Base-by-base conservation (phyloP, 768 basidiomycete species). In the Boletus rubescentipes region DNA sequence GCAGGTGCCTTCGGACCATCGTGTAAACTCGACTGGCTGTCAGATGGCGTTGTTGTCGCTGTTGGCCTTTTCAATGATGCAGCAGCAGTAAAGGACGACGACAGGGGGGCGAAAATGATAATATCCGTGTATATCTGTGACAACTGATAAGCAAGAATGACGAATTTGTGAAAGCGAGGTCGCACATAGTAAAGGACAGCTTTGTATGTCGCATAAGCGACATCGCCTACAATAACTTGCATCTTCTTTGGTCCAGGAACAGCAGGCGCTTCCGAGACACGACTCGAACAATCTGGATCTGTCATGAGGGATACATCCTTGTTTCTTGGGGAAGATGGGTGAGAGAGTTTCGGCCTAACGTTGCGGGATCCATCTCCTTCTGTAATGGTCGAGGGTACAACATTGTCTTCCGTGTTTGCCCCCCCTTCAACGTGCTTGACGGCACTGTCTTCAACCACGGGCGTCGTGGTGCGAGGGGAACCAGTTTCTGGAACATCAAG, bases 51-150 rank as follows among this genome's bases (percentile, higher is more conserved):
- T 31, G 67, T 59, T 4, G 58, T 38, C 15, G 32, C 46, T 36
- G 20, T 51, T 32, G 4, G 54, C 50, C 39, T 61, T 56, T 50
- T 57, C 35, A 54, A 56, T 29, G 60, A 36, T 64, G 72, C 34
- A 49, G 55, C 44, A 18, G 62, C 39, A 15, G 69, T 61, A 58
- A 89, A 87, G 31, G 83, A 80, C 7, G 93, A 94, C 0, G 90
- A 83, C 16, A 94, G 73, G 0, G 92, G 92, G 0, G 93, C 89
- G 59, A 94, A 94, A 29, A 85, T 79, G 58, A 94, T 88, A 26
- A 79, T 79, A 62, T 93, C 90, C 15, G 92, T 94, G 67, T 94
- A 95, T 23, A 94, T 74, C 91, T 92, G 60, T 4, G 38, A 42
- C 10, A 11, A 35, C 5, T 12, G 12, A 36, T 66, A 40, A 60